Percentiles rank a stretch among this genome's conserved stretches.
phyloP scores from a whole-genome alignment of 768 basidiomycete species.

The Tulasnella sp. region DNA sequence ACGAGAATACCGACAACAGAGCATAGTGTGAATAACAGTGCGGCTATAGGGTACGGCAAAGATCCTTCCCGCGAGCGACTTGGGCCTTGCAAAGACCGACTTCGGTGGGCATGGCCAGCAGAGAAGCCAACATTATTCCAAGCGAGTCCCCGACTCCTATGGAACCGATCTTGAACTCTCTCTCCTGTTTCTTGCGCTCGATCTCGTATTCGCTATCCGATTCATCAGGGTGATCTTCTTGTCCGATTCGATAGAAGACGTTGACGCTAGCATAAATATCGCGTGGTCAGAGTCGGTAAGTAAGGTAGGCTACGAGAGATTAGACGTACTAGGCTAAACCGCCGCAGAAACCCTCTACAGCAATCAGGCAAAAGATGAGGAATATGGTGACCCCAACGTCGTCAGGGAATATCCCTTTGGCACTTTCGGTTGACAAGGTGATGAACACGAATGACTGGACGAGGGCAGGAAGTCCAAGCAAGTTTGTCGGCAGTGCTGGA shows the following conservation, averaged over 20 bases:
- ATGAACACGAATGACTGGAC: conserved; percentile 66
- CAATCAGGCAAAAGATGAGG: conserved; percentile 68
- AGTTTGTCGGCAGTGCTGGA: conserved; percentile 64
- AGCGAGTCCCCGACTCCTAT: conserved; percentile 81
- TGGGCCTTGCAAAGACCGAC: conserved; percentile 72
- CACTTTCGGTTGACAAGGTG: conserved; percentile 61
- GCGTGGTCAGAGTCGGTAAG: conserved; percentile 13
- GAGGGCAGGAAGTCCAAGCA: conserved; percentile 73
- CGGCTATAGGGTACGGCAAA: conserved; percentile 61
- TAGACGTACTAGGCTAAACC: conserved; percentile 80
- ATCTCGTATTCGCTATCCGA: conserved; percentile 49
- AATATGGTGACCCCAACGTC: conserved; percentile 49
- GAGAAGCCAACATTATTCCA: conserved; percentile 62
- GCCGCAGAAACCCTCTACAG: conserved; percentile 87
- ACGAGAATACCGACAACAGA: no score
- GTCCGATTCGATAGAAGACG: conserved; percentile 78
- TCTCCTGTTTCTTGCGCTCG: conserved; percentile 66
- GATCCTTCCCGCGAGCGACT: conserved; percentile 60
- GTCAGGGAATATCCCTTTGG: conserved; percentile 58
- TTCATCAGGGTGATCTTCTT: conserved; percentile 43
- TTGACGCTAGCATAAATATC: conserved; percentile 61
- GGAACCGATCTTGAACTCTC: conserved; percentile 86
- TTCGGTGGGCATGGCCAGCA: conserved; percentile 71
- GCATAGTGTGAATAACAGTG: no score
- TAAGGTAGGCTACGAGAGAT: conserved; percentile 41